phyloP scores from a whole-genome alignment of 2,329 filamentous ascomycete species.

The Fusarium pilosicola region DNA sequence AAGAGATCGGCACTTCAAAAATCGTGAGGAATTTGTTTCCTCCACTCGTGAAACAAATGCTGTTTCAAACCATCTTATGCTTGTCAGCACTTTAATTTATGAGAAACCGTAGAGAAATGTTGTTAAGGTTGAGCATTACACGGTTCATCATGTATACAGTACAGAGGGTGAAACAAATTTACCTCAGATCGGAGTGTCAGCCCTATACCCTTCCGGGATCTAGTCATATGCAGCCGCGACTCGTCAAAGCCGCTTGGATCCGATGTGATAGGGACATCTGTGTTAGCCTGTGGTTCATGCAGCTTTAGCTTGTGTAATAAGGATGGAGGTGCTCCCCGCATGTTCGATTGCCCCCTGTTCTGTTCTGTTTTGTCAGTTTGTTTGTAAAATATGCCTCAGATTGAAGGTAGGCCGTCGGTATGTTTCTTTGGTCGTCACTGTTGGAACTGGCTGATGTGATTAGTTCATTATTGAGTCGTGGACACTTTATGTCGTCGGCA shows the following conservation, averaged over 20 bases:
- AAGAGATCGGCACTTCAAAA: not conserved
- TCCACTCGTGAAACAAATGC: not conserved
- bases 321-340: too few relatives aligned
- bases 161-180: not conserved
- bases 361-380: not conserved
- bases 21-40: not conserved
- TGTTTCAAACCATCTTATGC: rapidly evolving
- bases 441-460: not conserved
- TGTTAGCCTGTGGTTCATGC: not conserved
- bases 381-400: not conserved
- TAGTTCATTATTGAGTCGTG: slow-evolving; percentile 46
- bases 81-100: rapidly evolving
- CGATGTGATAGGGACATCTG: not conserved
- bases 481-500: slow-evolving; percentile 47
- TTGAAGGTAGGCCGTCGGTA: not conserved
- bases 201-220: not conserved
- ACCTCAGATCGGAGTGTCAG: not conserved
- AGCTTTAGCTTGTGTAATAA: not conserved
- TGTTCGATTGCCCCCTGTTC: not conserved
- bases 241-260: not conserved
- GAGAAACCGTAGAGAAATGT: rapidly evolving
- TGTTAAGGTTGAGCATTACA: rapidly evolving
- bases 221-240: not conserved
- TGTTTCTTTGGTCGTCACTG: rapidly evolving
- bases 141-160: not conserved